Base-by-base conservation (phyloP, 257 asterid species). In the Nicotiana knightiana region DNA sequence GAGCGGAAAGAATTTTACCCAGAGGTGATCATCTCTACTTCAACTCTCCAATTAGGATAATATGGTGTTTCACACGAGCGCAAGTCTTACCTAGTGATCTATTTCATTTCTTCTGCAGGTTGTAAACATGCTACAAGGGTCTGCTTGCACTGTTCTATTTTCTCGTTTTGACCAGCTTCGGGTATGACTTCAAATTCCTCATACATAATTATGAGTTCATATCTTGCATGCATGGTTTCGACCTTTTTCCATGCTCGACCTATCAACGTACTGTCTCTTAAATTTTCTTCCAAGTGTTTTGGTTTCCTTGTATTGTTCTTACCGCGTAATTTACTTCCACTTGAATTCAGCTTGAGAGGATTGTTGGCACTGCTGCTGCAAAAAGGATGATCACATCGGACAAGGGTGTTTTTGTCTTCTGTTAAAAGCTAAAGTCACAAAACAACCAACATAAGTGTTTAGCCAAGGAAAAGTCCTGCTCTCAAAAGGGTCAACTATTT, bases 1-100 rank as follows among this genome's bases (percentile, higher is more conserved):
- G 98, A 96, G 91, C 88, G 98, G 77, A 94, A 92, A 87, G 98
- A 96, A 83, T 92, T 96, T 86, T 96, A 96, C 88, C 95, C 98
- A 9, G 97, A 96, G 99, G 99, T 96, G 76, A 77, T 67, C 32
- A 65, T 68, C 61, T 26, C 78, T 17, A 13, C 55, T 10, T 16
- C 3, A 8, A 37, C 78, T 33, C 32, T 24, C 63, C 11, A 4
- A 62, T 57, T 58, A 16, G 11, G 28, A 33, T 3, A 59, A 53
- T 37, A 43, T 46, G 70, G 61, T 58, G 55, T 32, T 77, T 78
- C 81, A 33, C 46, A n/a, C 4, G 46, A 81, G 8, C 11, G 1
- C 13, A 10, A 62, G 6, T 66, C 67, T 82, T 48, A 26, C 51
- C 37, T 6, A 63, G 18, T 26, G 53, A 9, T 63, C 77, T 65